These are phyloP conservation scores for Russula compacta DNA, from an alignment of 768 basidiomycete species.

Conservation along the genomic window DNA sequence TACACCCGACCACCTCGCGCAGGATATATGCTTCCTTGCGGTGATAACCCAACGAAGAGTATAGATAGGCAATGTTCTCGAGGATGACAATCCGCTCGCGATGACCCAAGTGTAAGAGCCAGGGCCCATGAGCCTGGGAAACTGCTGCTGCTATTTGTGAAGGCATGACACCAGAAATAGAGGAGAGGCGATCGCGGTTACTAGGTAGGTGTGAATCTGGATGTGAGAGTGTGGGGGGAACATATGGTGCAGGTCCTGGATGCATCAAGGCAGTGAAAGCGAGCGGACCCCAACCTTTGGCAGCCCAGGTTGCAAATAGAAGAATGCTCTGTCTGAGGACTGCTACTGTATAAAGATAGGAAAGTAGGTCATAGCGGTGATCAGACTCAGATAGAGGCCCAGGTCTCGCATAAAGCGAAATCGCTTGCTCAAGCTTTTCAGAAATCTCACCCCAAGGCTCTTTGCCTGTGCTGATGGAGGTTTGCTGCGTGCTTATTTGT, in stretches of 20 bases:
- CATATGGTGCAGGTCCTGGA: slow-evolving; percentile 47
- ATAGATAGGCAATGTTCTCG: slow-evolving; percentile 64
- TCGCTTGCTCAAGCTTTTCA: slow-evolving; percentile 58
- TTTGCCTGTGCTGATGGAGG: slow-evolving; percentile 25
- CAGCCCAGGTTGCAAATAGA: slow-evolving; percentile 71
- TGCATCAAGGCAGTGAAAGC: slow-evolving; percentile 71
- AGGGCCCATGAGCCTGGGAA: slow-evolving; percentile 78
- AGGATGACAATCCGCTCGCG: slow-evolving; percentile 66
- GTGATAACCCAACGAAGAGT: slow-evolving; percentile 71
- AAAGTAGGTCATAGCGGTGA: slow-evolving; percentile 49
- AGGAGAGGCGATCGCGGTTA: slow-evolving; percentile 55
- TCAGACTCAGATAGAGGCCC: slow-evolving; percentile 39
- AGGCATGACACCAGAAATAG: slow-evolving; percentile 61
- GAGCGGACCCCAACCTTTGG: slow-evolving; percentile 81
- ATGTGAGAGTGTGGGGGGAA: slow-evolving; percentile 49
- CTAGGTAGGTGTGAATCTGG: slow-evolving; percentile 30
- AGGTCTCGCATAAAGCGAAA: slow-evolving; percentile 49
- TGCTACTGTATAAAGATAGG: slow-evolving; percentile 57
- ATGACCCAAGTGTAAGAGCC: slow-evolving; percentile 71
- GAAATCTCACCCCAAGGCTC: slow-evolving; percentile 71
- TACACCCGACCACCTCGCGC: slow-evolving; percentile 75
- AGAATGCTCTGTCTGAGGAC: slow-evolving; percentile 68
- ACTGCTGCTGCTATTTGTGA: slow-evolving; percentile 54
- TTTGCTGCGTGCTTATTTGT: slow-evolving; percentile 8
- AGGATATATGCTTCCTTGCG: slow-evolving; percentile 85